Evolutionary conservation across 2,329 filamentous ascomycete species (phyloP).

Genomic region (Domatiomyces catenatus): DNA sequence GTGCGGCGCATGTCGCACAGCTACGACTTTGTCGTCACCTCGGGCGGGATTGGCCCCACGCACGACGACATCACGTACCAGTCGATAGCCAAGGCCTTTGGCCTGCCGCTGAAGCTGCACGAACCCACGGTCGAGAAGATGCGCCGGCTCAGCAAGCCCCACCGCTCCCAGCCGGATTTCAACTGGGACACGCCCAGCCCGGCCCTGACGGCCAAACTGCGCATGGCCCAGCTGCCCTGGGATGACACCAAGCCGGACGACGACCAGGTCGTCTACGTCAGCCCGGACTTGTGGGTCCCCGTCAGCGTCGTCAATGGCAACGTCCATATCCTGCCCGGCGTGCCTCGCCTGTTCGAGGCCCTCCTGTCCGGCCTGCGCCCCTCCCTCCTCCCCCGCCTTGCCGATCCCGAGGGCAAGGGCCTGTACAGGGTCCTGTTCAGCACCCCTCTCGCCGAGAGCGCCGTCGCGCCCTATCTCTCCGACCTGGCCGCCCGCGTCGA

Average conservation of each 20-base stretch:
- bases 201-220: constrained; percentile 61
- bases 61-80: constrained; percentile 97
- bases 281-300: constrained; percentile 79
- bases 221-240: constrained; percentile 78
- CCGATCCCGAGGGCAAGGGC: constrained; percentile 67
- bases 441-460: constrained; percentile 76
- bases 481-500: constrained; percentile 60
- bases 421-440: constrained; percentile 66
- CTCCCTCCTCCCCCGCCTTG: constrained; percentile 51
- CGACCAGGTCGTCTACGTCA: constrained; percentile 63
- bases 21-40: constrained; percentile 92
- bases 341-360: constrained; percentile 68
- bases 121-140: constrained; percentile 63
- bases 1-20: constrained; percentile 69
- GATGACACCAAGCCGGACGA: constrained; percentile 50
- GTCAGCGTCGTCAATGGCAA: constrained; percentile 82
- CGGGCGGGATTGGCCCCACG: constrained; percentile 87
- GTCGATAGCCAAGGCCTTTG: constrained; percentile 82
- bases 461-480: constrained; percentile 67
- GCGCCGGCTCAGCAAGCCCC: constrained; percentile 62
- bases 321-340: constrained; percentile 79
- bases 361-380: constrained; percentile 66
- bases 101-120: constrained; percentile 61
- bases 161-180: constrained; percentile 58
- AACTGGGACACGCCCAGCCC: constrained; percentile 73